These are phyloP conservation scores for Melampsora americana DNA, from an alignment of 1,284 basidiomycete genomes.

Conservation along the genomic window DNA sequence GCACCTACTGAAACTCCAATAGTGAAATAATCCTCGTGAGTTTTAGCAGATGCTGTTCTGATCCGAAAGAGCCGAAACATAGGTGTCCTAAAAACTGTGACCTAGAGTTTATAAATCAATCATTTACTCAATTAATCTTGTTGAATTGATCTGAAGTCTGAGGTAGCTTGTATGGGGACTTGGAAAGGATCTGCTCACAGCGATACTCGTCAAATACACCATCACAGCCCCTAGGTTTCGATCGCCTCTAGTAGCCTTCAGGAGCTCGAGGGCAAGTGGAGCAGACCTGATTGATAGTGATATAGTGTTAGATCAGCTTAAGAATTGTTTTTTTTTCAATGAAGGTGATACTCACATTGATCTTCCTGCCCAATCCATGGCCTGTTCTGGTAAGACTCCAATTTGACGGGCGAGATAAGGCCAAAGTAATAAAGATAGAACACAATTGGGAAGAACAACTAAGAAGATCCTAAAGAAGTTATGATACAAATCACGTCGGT, in stretches of 20 bases:
- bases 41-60: background rate
- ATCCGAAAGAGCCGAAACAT: conserved; percentile 10
- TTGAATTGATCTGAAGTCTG: too few species aligned
- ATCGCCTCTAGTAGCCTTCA: conserved; percentile 11
- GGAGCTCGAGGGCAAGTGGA: conserved; percentile 10
- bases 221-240: conserved; percentile 5
- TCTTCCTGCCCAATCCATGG: conserved; percentile 10
- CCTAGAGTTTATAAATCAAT: background rate
- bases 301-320: background rate
- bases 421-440: conserved; percentile 10
- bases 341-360: conserved; percentile 8
- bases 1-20: conserved; percentile 20
- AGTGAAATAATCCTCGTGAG: conserved; percentile 28
- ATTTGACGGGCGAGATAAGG: conserved; percentile 8
- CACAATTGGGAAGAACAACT: conserved; percentile 16
- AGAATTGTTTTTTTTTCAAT: background rate
- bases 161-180: too few species aligned
- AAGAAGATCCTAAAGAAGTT: conserved; percentile 18
- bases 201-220: conserved; percentile 13
- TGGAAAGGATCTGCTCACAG: background rate
- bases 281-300: background rate
- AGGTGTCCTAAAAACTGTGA: background rate
- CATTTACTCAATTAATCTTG: background rate
- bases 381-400: background rate
- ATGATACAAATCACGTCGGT: conserved; percentile 14